These are phyloP conservation scores for Lactarius pseudohatsudake DNA, from an alignment of 768 basidiomycete genomes.

Conservation along the genomic window DNA sequence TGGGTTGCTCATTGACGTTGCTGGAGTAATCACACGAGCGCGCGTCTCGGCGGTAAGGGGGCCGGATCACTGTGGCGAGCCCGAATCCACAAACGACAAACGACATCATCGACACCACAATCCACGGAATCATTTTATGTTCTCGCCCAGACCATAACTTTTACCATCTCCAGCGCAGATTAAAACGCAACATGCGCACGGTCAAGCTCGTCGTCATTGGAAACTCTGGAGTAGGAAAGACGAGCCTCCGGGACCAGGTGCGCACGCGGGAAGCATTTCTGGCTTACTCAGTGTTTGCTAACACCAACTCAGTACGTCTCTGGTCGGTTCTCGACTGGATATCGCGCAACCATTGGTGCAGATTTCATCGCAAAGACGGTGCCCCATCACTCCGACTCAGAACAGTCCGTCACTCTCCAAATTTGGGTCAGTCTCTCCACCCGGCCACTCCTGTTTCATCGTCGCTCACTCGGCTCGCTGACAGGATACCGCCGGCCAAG, in stretches of 20 bases:
- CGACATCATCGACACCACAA: not conserved
- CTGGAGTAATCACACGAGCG: not conserved
- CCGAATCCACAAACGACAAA: not conserved
- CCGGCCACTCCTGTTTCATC: not conserved
- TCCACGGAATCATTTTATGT: conserved; percentile 5
- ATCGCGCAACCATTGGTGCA: conserved; percentile 85
- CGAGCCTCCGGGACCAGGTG: conserved; percentile 73
- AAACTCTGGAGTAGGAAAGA: conserved; percentile 83
- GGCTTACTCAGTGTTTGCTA: not conserved
- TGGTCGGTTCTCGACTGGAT: conserved; percentile 70
- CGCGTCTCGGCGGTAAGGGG: not conserved
- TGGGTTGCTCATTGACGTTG: conserved; percentile 3
- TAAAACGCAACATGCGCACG: conserved; percentile 50
- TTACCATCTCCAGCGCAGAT: not conserved
- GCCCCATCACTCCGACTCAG: conserved; percentile 54
- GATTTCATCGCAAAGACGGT: conserved; percentile 82
- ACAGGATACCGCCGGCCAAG: conserved; percentile 85
- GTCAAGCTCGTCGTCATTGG: conserved; percentile 84
- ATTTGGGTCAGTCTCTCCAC: conserved; percentile 51
- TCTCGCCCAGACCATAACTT: not conserved
- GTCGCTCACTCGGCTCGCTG: conserved; percentile 15
- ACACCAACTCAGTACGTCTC: conserved; percentile 61
- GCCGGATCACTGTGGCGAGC: not conserved
- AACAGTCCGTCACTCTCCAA: conserved; percentile 63
- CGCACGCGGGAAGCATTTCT: conserved; percentile 29